These are phyloP conservation scores for Calendula officinalis DNA, from an alignment of 129 eudicot genomes.

Conservation along the genomic window DNA sequence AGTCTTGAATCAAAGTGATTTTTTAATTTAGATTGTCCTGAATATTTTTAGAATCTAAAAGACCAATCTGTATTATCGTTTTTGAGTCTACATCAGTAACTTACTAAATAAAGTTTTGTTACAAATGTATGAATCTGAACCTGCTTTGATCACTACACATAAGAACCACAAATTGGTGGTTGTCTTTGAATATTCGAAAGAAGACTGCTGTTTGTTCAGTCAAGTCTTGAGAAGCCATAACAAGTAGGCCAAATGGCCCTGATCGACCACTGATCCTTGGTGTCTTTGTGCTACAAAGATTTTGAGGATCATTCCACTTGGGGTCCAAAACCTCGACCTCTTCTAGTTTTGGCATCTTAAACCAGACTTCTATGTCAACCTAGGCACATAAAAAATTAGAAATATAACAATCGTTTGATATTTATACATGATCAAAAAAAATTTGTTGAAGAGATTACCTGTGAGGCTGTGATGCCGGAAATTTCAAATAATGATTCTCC, in stretches of 20 bases:
- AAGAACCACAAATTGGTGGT: conserved; percentile 33
- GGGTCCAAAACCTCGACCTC: conserved; percentile 45
- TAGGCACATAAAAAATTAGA: neutral
- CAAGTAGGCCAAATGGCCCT: conserved; percentile 57
- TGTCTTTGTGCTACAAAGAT: conserved; percentile 37
- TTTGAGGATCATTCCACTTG: conserved; percentile 46
- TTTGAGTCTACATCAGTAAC: too few species aligned
- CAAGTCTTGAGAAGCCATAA: conserved; percentile 53
- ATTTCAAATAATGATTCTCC: conserved; percentile 32
- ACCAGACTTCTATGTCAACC: conserved; percentile 60
- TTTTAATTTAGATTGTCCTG: too few species aligned
- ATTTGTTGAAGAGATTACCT: conserved; percentile 14
- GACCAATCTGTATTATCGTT: too few species aligned
- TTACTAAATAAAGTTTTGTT: neutral
- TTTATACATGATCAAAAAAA: neutral
- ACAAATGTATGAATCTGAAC: conserved; percentile 17
- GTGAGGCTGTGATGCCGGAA: conserved; percentile 34
- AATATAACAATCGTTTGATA: neutral
- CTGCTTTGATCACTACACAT: conserved; percentile 68
- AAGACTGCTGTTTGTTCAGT: conserved; percentile 52
- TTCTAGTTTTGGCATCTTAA: conserved; percentile 35
- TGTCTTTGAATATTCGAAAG: conserved; percentile 49
- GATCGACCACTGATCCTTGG: conserved; percentile 29
- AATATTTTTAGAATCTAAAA: too few species aligned
- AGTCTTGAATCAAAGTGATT: too few species aligned